Base-by-base conservation (phyloP, 2,329 filamentous ascomycete species). In the Byssoonygena ceratinophila region DNA sequence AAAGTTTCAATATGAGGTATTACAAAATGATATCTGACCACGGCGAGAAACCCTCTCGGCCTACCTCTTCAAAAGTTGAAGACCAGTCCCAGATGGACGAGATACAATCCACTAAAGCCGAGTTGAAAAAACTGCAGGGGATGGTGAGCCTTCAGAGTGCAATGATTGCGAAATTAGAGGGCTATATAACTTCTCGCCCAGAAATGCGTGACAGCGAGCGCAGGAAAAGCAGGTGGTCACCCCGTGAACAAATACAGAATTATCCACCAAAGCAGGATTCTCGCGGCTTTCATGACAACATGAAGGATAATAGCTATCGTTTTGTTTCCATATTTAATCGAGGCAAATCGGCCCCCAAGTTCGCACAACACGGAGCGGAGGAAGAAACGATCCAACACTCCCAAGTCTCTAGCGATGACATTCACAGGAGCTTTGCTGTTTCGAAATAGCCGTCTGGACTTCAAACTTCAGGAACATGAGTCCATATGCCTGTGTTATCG, bases 1-100 rank as follows among this genome's bases (percentile, higher is more conserved):
- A 51, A 16, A 51, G 49, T 20, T 51, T 51, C 16, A 51, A 51
- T 37, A 51, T 51, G 49, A 45, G 16, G 32, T 51, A 51, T 45
- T 51, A 51, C 20, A 51, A 45, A 14, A n/a, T 51, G n/a, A 44
- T 51, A 45, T 45, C 49, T 16, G 22, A 51, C n/a, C 14, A 37
- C 8, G 32, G 31, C 16, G 29, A 44, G 3, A 51, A 39, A 14
- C 22, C 39, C 7, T 29, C 39, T 37, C 39, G n/a, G 1, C 49
- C 14, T 39, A 8, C 20, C 4, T 18, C 40, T 14, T 23, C 27
- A 4, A 36, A 34, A 20, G 12, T 9, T 2, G 14, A 27, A 18
- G 18, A 36, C 7, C 23, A 43, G 12, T 20, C 22, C 3, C 37
- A 29, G 3, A 36, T 29, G 11, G 23, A 37, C 29, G 49, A 45